Base-by-base conservation (phyloP, 108 stramenopile species). In the Seminavis robusta region DNA sequence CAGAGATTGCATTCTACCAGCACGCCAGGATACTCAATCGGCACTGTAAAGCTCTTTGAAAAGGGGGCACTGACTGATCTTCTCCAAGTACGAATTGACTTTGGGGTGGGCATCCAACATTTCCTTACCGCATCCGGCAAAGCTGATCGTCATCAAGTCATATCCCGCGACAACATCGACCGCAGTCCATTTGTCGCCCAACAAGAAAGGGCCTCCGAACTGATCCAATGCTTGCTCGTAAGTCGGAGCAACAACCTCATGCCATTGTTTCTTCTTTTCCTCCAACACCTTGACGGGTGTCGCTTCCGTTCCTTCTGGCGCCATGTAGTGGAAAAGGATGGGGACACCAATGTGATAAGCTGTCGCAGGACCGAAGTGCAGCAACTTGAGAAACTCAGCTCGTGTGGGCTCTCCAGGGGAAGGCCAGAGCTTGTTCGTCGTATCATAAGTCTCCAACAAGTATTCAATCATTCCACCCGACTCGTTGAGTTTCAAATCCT, bases 41-140 rank as follows among this genome's bases (percentile, higher is more conserved):
- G n/a, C n/a, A n/a, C n/a, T n/a, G n/a, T 43, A 43, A 16, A 43
- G 20, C 5, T 6, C 42, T n/a, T 43, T 43, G n/a, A 11, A 43
- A 15, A 43, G 23, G 5, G 42, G 15, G 6, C 17, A 21, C 15
- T 6, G 20, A n/a, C 42, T 43, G 10, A 43, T n/a, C 42, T 21
- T 11, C 6, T 43, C 42, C 17, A 6, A 21, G 42, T 43, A 43
- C 42, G 42, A 16, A 6, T 43, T 6, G 6, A 43, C 17, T 15
- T 43, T 43, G 42, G 42, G 42, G 23, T 43, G 42, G 6, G 42
- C 20, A 6, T 43, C 42, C 17, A 43, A 43, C 42, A 43, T 21
- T 15, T 43, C 42, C 9, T 5, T 10, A 4, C 20, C 42, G 23
- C 42, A 43, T 43, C 21, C 4, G 42, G 42, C 42, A n/a, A 21